Evolutionary conservation across 306 rosid species (phyloP).

Genomic region (Lablab purpureus): DNA sequence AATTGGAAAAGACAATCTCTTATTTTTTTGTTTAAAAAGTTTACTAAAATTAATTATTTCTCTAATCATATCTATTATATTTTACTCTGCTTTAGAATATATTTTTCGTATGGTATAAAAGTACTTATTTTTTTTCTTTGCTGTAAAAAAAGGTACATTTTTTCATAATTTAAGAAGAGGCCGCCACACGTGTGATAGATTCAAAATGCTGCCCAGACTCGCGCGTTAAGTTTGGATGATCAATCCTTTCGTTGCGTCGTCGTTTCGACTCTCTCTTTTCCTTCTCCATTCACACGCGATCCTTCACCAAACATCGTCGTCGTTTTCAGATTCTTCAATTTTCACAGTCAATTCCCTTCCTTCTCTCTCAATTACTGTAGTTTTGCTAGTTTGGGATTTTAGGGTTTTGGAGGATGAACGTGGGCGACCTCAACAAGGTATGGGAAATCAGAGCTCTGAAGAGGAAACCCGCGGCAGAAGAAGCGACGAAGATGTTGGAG

Average conservation of each 20-base stretch:
- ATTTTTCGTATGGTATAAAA: too few species aligned
- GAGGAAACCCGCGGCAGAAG: slow-evolving; percentile 72
- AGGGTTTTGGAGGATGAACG: slow-evolving; percentile 57
- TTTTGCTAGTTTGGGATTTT: slow-evolving; percentile 10
- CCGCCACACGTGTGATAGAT: neutral
- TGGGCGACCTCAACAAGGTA: slow-evolving; percentile 77
- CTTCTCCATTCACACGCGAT: neutral
- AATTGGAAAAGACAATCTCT: too few species aligned
- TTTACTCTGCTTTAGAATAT: too few species aligned
- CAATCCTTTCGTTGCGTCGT: neutral
- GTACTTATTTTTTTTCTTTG: too few species aligned
- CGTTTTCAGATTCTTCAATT: slow-evolving; percentile 1
- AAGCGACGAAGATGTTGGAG: slow-evolving; percentile 78
- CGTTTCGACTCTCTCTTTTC: neutral
- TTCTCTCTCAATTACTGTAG: neutral
- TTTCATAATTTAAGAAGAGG: neutral
- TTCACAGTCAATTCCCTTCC: neutral
- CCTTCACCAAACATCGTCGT: neutral
- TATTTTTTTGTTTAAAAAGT: too few species aligned
- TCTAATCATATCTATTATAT: too few species aligned
- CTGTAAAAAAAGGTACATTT: too few species aligned
- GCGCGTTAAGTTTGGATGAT: slow-evolving; percentile 5
- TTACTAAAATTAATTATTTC: too few species aligned
- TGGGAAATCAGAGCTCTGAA: slow-evolving; percentile 88
- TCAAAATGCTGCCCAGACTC: slow-evolving; percentile 42